These are phyloP conservation scores for Hanseniaspora nectarophila DNA, from an alignment of 805 yeast species.

Conservation along the genomic window DNA sequence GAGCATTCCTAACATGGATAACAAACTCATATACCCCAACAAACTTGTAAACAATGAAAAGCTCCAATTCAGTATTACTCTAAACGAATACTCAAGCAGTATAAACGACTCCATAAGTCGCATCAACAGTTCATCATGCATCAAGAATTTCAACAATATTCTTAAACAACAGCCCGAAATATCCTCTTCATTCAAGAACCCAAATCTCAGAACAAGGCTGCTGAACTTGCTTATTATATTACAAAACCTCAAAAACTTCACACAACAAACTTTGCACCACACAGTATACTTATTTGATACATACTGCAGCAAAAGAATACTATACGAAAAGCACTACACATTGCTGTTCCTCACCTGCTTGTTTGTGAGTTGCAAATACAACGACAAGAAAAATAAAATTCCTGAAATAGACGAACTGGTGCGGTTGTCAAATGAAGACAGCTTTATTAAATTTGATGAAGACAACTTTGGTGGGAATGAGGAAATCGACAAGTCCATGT, in stretches of 20 bases:
- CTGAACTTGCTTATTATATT: conserved; percentile 66
- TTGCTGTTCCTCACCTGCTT: conserved; percentile 73
- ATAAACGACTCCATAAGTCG: conserved; percentile 31
- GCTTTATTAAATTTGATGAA: background rate
- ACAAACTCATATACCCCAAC: conserved; percentile 28
- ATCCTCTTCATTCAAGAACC: conserved; percentile 27
- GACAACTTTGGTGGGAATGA: background rate
- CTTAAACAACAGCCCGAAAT: conserved; percentile 81
- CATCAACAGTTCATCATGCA: conserved; percentile 26
- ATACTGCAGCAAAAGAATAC: conserved; percentile 70
- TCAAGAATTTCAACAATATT: conserved; percentile 36
- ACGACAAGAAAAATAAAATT: conserved; percentile 52
- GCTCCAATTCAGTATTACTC: conserved; percentile 31
- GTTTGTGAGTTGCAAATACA: conserved; percentile 76
- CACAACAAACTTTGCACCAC: conserved; percentile 52
- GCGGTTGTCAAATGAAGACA: conserved; percentile 43
- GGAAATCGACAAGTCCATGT: conserved; percentile 39
- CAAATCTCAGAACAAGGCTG: conserved; percentile 66
- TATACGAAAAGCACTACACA: conserved; percentile 70
- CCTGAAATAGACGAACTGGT: conserved; percentile 57
- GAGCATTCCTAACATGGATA: conserved; percentile 16
- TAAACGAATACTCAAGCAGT: conserved; percentile 35
- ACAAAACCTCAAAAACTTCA: conserved; percentile 48
- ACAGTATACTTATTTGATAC: conserved; percentile 67
- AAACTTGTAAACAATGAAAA: conserved; percentile 36